These are phyloP conservation scores for Suillus hirtellus DNA, from an alignment of 768 basidiomycete genomes.

Conservation along the genomic window DNA sequence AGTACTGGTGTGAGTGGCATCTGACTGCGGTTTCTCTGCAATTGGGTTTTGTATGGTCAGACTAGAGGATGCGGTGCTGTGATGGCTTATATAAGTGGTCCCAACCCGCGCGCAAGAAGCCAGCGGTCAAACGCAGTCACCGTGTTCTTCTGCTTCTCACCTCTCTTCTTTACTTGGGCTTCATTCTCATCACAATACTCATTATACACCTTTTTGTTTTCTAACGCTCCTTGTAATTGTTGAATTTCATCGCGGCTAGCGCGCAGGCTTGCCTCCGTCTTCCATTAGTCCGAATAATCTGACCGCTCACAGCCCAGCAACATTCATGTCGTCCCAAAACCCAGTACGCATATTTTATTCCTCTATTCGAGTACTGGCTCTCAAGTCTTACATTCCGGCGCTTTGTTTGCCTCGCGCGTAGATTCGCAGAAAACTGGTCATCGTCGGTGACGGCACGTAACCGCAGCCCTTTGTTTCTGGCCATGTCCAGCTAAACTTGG, in stretches of 20 bases:
- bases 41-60: conserved; percentile 8
- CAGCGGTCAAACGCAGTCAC: conserved; percentile 12
- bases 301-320: conserved; percentile 10
- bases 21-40: conserved; percentile 4
- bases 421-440: conserved; percentile 95
- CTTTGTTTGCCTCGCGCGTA: conserved; percentile 31
- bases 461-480: conserved; percentile 8
- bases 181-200: conserved; percentile 14
- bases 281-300: conserved; percentile 22
- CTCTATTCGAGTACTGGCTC: conserved; percentile 7
- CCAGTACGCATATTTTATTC: conserved; percentile 45
- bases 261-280: conserved; percentile 13
- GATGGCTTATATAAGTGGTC: conserved; percentile 11
- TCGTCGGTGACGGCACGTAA: conserved; percentile 90
- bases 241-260: conserved; percentile 9
- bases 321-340: conserved; percentile 52
- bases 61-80: conserved; percentile 8
- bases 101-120: conserved; percentile 11
- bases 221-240: conserved; percentile 14
- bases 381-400: conserved; percentile 10
- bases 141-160: conserved; percentile 16
- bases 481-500: conserved; percentile 14
- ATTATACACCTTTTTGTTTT: conserved; percentile 15
- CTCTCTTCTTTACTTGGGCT: conserved; percentile 11
- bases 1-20: not conserved